Evolutionary conservation across 129 eudicot genomes (phyloP).

Genomic region (Deinandra increscens): DNA sequence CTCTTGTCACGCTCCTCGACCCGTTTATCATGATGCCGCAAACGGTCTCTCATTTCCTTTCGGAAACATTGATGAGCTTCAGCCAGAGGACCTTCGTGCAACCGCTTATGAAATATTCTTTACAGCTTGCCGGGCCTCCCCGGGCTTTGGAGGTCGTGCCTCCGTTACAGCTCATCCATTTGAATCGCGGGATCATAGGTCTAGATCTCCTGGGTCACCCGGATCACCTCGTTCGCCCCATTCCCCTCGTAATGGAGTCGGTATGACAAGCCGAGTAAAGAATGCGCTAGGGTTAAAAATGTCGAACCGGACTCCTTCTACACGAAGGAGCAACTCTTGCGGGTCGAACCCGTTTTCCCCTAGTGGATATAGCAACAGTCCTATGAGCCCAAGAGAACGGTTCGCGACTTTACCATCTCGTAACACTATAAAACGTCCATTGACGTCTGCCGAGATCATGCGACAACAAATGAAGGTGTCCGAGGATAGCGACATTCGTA

Average conservation of each 20-base stretch:
- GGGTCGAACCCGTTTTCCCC: conserved; percentile 10
- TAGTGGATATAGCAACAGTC: background rate
- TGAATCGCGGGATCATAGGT: conserved; percentile 10
- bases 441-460: conserved; percentile 89
- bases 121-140: conserved; percentile 89
- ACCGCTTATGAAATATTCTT: conserved; percentile 89
- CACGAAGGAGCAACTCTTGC: conserved; percentile 49
- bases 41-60: conserved; percentile 57
- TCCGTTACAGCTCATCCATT: conserved; percentile 39
- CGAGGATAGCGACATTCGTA: conserved; percentile 63
- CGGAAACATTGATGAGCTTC: conserved; percentile 51
- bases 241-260: conserved; percentile 46
- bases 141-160: conserved; percentile 72
- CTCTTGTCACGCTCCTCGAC: background rate
- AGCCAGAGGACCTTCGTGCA: conserved; percentile 52
- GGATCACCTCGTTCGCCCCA: conserved; percentile 6
- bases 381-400: conserved; percentile 16
- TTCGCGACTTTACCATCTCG: conserved; percentile 4
- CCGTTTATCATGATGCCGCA: background rate
- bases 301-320: conserved; percentile 44
- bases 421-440: conserved; percentile 48
- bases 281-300: conserved; percentile 78
- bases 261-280: conserved; percentile 71
- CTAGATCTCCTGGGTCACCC: background rate
- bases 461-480: conserved; percentile 88